These are phyloP conservation scores for Echinosophora koreensis DNA, from an alignment of 306 rosid species.

Conservation along the genomic window DNA sequence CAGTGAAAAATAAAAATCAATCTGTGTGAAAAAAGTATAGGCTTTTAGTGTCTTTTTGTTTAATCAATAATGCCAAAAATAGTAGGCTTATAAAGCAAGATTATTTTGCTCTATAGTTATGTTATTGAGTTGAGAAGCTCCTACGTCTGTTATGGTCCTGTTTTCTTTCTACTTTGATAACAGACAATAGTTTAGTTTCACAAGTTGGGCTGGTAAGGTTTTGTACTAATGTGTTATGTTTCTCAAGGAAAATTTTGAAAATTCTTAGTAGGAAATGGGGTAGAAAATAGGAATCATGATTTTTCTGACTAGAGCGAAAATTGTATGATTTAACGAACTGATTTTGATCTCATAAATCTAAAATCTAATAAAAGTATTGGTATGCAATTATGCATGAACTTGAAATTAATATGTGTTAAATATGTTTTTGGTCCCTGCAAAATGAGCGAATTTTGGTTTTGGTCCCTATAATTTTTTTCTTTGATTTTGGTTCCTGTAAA, in stretches of 20 bases:
- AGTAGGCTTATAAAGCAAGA: not conserved
- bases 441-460: no score
- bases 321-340: conserved; percentile 1
- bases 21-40: no score
- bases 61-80: conserved; percentile 14
- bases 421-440: no score
- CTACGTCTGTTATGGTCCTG: not conserved
- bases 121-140: not conserved
- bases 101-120: conserved; percentile 4
- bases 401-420: no score
- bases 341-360: not conserved
- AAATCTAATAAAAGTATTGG: not conserved
- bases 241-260: not conserved
- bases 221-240: not conserved
- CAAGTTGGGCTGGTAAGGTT: not conserved
- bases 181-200: not conserved
- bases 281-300: not conserved
- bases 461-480: no score
- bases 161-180: not conserved
- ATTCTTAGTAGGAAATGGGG: not conserved
- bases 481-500: no score
- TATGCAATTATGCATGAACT: not conserved
- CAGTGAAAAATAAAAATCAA: not conserved
- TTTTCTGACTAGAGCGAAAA: not conserved
- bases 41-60: not conserved